These are phyloP conservation scores for Ceratocystis albifundus DNA, from an alignment of 2,329 filamentous ascomycete genomes.

Conservation along the genomic window DNA sequence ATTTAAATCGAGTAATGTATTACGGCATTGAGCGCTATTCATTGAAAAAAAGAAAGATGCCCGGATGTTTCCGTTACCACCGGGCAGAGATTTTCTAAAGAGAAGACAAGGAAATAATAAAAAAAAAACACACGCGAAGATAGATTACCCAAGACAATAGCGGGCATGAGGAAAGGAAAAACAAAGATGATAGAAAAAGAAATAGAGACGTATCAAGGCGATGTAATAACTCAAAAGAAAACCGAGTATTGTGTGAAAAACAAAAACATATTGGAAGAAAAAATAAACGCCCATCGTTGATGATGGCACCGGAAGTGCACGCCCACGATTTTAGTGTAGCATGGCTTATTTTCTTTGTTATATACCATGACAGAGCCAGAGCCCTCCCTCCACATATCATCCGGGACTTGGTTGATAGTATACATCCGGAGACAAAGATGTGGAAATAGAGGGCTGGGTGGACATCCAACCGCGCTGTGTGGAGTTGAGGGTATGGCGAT, in stretches of 20 bases:
- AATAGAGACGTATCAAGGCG: not conserved
- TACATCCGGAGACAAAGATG: not conserved
- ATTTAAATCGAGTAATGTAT: not conserved
- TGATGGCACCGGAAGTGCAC: not conserved
- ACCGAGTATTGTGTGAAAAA: slow-evolving; percentile 11
- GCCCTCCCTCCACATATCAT: too few relatives aligned
- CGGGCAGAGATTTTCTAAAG: not conserved
- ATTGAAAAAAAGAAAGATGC: not conserved
- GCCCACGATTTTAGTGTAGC: not conserved
- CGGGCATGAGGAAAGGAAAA: slow-evolving; percentile 3
- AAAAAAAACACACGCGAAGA: not conserved
- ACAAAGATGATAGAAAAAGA: not conserved
- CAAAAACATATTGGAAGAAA: slow-evolving; percentile 9
- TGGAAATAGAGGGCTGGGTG: not conserved
- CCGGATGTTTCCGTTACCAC: slow-evolving; percentile 13
- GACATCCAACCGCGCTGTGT: not conserved
- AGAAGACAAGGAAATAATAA: slow-evolving; percentile 3
- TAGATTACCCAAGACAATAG: not conserved
- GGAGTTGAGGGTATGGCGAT: not conserved
- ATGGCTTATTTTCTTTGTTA: not conserved
- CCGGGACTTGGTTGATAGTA: not conserved
- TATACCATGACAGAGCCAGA: not conserved
- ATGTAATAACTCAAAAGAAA: not conserved
- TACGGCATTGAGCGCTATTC: slow-evolving; percentile 5
- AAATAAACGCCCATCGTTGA: slow-evolving; percentile 11